phyloP scores from a whole-genome alignment of 306 rosid species.

The Abrus pulchellus region DNA sequence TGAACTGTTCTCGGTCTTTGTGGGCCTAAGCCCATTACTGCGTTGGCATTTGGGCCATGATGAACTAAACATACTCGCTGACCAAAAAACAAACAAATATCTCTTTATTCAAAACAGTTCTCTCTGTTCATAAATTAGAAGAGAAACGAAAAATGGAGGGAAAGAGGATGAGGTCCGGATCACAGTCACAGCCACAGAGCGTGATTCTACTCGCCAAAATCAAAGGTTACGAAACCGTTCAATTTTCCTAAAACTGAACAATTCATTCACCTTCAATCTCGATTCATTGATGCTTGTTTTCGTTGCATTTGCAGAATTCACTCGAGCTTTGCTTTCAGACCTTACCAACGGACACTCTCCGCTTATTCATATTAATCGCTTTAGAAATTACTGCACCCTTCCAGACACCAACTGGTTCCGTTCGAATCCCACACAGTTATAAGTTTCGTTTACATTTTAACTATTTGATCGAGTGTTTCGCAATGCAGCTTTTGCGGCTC shows the following conservation, averaged over 20 bases:
- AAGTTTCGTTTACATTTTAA: neutral
- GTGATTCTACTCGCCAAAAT: conserved; percentile 58
- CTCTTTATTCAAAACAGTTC: neutral
- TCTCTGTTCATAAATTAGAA: neutral
- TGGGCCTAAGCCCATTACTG: no score
- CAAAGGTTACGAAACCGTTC: conserved; percentile 57
- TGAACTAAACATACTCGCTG: no score
- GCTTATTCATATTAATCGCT: conserved; percentile 67
- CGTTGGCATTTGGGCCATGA: no score
- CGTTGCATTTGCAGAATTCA: conserved; percentile 62
- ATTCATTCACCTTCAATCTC: neutral
- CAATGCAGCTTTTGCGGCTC: conserved; percentile 70
- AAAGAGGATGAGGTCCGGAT: conserved; percentile 52
- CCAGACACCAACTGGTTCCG: conserved; percentile 65
- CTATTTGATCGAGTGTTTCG: neutral
- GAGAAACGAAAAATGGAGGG: conserved; percentile 69
- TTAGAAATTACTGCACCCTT: conserved; percentile 67
- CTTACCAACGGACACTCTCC: conserved; percentile 70
- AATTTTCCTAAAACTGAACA: neutral
- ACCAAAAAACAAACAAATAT: no score
- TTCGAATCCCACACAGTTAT: conserved; percentile 14
- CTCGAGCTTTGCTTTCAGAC: conserved; percentile 60
- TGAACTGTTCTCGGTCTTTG: no score
- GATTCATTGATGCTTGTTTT: neutral
- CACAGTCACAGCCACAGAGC: conserved; percentile 38